Base-by-base conservation (phyloP, 192 early-diverging fungal species). In the Coemansia sp. region DNA sequence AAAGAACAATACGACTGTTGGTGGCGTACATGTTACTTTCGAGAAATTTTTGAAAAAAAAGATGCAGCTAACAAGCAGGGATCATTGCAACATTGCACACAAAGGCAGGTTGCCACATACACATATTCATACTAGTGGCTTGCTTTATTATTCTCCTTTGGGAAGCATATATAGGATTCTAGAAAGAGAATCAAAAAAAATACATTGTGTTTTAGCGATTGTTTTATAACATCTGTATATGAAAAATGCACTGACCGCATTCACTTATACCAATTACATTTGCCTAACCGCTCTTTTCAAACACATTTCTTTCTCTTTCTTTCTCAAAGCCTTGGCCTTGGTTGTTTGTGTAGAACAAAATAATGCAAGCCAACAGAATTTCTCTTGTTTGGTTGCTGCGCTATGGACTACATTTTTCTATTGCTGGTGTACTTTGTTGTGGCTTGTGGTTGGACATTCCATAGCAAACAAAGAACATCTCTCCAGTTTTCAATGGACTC, bases 21-120 rank as follows among this genome's bases (percentile, higher is more conserved):
- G 38, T 44, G 54, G 34, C 38, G 53, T 38, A n/a, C 32, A 38
- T 49, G 32, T 34, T 41, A 26, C 22, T 54, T 55, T 19, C 14
- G 14, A 52, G 34, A 23, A 54, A 47, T 22, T 16, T 16, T 16
- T 34, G 7, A 34, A 34, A 6, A 7, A 34, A 7, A 34, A 34
- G 16, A 44, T 4, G 14, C 38, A 44, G 38, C 12, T 9, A 44
- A 3, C 38, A 3, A 4, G 12, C 38, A 16, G 38, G 14, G 38
- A 44, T 14, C 38, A 44, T 44, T 44, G 38, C 38, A 16, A 44
- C 38, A 44, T 44, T 44, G 14, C 38, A 44, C 0, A 44, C 38
- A 44, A 44, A 16, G 38, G 12, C 14, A 44, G 16, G 38, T 9
- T 16, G 38, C 38, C 38, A 44, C 38, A 16, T 3, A 16, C 38